Evolutionary conservation across 148 eudicot genomes (phyloP), one percentile per base, ranked within the genome.

Genomic region (Vaccinium vitisidaea): DNA sequence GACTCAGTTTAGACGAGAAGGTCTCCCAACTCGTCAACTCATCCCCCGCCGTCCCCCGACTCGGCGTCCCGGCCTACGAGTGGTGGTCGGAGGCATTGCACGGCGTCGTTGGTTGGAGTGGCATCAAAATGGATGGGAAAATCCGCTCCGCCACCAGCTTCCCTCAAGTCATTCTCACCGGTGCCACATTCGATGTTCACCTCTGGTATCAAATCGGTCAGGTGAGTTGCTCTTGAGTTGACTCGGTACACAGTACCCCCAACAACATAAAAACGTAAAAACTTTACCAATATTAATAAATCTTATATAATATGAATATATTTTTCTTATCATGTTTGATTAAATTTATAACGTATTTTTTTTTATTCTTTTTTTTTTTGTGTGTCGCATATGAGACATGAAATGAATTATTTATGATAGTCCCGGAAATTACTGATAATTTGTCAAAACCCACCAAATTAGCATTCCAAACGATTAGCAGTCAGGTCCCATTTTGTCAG

Each of bases 31-130:
- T 95, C 1, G 95, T 93, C 21, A 91, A 95, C 86, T 48, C 81
- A 0, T 95, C 95, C 1, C 83, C 94, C 0, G 92, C 74, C n/a
- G 90, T 95, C 11, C 90, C 95, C 0, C 87, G 96, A 8, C 94
- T 95, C 6, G 94, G 95, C 30, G 49, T 95, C 59, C 90, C 96
- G 50, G 92, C 91, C 0, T 94, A 92, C 86, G 59, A 95, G 84
- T 95, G 98, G 98, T 95, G 98, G 98, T 93, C 96, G 4, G 98
- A 95, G 82, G 96, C 98, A 1, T 85, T 93, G 58, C 98, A 94
- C 89, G 93, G 95, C 43, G 90, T 94, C 1, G 89, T 94, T 10
- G 87, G 86, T 4, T 88, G 87, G 11, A 91, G 92, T 0, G 95
- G 97, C 5, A 59, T 93, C 11, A 21, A 21, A 0, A 81, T 94